phyloP scores from a whole-genome alignment of 345 rosid genomes.

The Bruguiera gymnorhiza region DNA sequence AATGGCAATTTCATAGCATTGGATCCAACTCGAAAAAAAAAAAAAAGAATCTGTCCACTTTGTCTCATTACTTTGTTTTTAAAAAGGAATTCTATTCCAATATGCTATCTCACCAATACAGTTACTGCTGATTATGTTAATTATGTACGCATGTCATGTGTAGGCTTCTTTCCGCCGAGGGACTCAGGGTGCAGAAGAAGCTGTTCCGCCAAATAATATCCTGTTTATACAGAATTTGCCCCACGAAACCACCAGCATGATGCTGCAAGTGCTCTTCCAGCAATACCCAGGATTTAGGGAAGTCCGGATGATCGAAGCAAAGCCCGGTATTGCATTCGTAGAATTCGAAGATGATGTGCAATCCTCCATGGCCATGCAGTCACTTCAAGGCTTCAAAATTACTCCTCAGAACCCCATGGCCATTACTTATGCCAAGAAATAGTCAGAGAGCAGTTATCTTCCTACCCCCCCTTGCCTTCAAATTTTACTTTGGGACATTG shows the following conservation, averaged over 20 bases:
- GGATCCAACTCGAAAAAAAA: background rate
- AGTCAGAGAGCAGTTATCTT: conserved; percentile 11
- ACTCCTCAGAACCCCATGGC: conserved; percentile 83
- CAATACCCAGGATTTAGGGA: conserved; percentile 91
- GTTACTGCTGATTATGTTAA: conserved; percentile 4
- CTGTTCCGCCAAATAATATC: conserved; percentile 73
- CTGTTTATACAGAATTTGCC: conserved; percentile 93
- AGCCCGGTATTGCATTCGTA: conserved; percentile 92
- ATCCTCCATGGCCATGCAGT: conserved; percentile 78
- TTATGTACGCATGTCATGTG: conserved; percentile 2
- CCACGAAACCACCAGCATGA: conserved; percentile 67
- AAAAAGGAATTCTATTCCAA: background rate
- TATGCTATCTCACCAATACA: background rate
- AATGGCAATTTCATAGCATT: background rate
- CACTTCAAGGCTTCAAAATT: conserved; percentile 88
- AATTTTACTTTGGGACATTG: background rate
- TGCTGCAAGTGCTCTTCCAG: conserved; percentile 76
- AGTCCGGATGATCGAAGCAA: conserved; percentile 86
- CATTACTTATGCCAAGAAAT: conserved; percentile 89
- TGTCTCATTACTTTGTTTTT: background rate
- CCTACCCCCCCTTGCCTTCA: background rate
- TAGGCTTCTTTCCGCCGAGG: conserved; percentile 60
- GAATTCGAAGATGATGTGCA: conserved; percentile 87
- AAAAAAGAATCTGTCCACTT: background rate
- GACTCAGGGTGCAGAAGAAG: conserved; percentile 44